Evolutionary conservation across 805 yeast genomes (phyloP), one percentile per base, ranked within the genome.

Genomic region (Candida argentea): DNA sequence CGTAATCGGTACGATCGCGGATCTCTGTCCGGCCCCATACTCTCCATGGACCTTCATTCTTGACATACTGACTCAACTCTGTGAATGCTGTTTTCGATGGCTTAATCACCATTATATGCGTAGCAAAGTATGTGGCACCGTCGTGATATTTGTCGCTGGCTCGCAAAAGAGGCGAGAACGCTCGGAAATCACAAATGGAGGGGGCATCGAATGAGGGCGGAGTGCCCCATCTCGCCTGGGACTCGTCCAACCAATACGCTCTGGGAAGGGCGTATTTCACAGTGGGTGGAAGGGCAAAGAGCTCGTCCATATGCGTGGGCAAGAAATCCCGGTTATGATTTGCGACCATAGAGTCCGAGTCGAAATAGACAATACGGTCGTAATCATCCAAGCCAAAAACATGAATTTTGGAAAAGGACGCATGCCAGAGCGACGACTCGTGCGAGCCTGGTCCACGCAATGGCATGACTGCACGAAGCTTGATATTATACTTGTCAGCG

Each of bases 21-120:
- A 50, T 32, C 9, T 39, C 35, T 2, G 30, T 28, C 14, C 55
- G 26, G 12, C 36, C 32, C 13, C 32, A 32, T 9, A 52, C n/a
- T 5, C 37, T 27, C 60, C 60, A 54, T 30, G 34, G 36, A 46
- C 45, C 44, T 13, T 60, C 59, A 33, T 44, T 51, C 24, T 44
- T 25, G 0, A 52, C 38, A 20, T 49, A 46, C 9, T 44, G 30
- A 28, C 31, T 36, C 36, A 43, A 34, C 14, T 41, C 33, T 5
- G 44, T 29, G 34, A 48, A 62, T 4, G 41, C 23, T 17, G 41
- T 36, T 5, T 32, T 27, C 4, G 55, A 55, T 3, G 84, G 84
- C 22, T 55, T 61, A n/a, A 75, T 52, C 5, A 76, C 77, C 76
- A 77, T 75, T 5, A 77, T 44, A 35, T 70, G 71, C 24, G 65